A percentile compares a stretch with the other conserved stretches of the same genome.
phyloP scores from a whole-genome alignment of 1,284 basidiomycete species.

The Papiliotrema flavescens region DNA sequence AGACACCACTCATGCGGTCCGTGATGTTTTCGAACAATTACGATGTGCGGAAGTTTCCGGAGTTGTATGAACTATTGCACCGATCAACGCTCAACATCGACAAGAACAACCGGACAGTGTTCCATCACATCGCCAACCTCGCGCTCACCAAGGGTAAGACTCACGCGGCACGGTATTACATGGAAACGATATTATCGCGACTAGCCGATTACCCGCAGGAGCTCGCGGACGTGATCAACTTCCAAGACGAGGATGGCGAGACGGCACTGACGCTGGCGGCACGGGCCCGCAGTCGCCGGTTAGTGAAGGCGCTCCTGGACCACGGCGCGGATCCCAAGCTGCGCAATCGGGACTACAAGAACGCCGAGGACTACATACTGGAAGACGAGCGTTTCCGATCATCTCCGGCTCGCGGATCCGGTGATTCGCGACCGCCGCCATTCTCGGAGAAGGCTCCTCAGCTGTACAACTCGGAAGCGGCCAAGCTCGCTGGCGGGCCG shows the following conservation, averaged over 20 bases:
- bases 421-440: neutral
- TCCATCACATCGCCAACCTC: constrained; percentile 98
- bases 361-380: constrained; percentile 96
- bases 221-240: constrained; percentile 97
- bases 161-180: constrained; percentile 96
- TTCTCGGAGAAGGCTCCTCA: constrained; percentile 41
- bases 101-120: constrained; percentile 94
- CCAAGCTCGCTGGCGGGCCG: constrained; percentile 79
- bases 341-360: constrained; percentile 91
- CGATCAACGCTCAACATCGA: constrained; percentile 98
- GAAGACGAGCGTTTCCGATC: constrained; percentile 97
- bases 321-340: constrained; percentile 97
- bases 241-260: constrained; percentile 98
- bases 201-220: constrained; percentile 95
- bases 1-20: constrained; percentile 96
- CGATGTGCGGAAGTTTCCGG: constrained; percentile 97
- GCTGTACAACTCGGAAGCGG: constrained; percentile 81
- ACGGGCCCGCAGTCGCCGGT: constrained; percentile 89
- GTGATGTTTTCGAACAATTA: constrained; percentile 99
- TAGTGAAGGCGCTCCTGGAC: constrained; percentile 93
- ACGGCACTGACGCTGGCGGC: constrained; percentile 97
- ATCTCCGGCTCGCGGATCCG: constrained; percentile 60
- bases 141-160: constrained; percentile 97
- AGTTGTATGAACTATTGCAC: constrained; percentile 93
- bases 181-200: constrained; percentile 90